Conservation (phyloP, 208 protist species). For the Trypanosomatidae sp. region DNA sequence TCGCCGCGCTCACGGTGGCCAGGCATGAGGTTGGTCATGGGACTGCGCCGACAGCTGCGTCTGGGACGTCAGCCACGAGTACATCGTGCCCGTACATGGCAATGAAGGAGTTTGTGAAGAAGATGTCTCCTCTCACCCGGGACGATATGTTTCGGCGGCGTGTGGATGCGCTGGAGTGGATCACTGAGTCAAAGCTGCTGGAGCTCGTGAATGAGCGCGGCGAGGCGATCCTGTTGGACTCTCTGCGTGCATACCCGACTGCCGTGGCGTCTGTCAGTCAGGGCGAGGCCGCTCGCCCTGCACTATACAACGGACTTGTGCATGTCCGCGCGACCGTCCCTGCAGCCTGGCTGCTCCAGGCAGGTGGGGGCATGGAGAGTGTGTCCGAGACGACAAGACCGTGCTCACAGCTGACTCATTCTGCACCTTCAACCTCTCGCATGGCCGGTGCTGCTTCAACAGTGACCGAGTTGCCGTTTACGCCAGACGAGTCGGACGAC, state of each 20-base stretch:
- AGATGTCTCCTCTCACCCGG: constrained; percentile 39
- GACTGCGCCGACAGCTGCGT: constrained; percentile 1
- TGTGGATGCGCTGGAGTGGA: constrained; percentile 34
- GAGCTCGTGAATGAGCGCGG: constrained; percentile 28
- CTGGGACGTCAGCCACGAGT: neutral
- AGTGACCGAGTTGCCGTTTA: neutral
- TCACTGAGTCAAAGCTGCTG: constrained; percentile 34
- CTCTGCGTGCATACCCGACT: neutral
- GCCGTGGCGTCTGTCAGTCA: neutral
- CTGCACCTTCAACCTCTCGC: neutral
- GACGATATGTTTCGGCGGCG: constrained; percentile 46
- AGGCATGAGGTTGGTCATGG: constrained; percentile 8
- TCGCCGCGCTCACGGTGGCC: constrained; percentile 47
- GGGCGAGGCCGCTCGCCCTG: neutral
- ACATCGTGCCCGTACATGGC: constrained; percentile 19
- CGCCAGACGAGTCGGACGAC: neutral
- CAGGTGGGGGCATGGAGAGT: neutral
- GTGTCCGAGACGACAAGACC: neutral
- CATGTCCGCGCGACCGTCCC: constrained; percentile 17
- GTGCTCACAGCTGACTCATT: neutral
- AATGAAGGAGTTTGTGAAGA: constrained; percentile 55
- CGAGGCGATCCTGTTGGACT: neutral
- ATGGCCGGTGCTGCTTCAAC: neutral
- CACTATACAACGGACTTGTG: constrained; percentile 19
- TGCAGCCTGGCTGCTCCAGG: constrained; percentile 9